These are phyloP conservation scores for Aspergillus pseudonomiae DNA, from an alignment of 2,329 filamentous ascomycete species.

Conservation along the genomic window DNA sequence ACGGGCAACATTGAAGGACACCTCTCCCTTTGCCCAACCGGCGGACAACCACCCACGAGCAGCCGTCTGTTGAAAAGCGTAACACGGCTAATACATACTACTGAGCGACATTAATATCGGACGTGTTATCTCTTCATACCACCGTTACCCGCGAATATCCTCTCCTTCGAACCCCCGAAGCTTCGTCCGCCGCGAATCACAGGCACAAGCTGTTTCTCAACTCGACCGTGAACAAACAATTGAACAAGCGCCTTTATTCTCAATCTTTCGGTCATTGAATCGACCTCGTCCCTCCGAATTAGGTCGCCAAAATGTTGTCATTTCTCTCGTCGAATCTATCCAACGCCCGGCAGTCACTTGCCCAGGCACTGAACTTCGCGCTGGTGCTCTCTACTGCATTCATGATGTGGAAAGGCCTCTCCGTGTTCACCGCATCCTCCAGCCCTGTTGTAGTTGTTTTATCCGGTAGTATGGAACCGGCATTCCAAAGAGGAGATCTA, in stretches of 20 bases:
- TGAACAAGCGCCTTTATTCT: too few relatives aligned
- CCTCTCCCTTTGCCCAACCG: conserved; percentile 8
- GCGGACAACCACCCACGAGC: neutral
- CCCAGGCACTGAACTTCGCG: conserved; percentile 86
- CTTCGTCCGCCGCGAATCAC: conserved; percentile 2
- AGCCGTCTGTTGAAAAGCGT: neutral
- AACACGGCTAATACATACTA: neutral
- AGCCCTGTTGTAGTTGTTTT: conserved; percentile 60
- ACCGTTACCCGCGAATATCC: neutral
- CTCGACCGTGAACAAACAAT: neutral
- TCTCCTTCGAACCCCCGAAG: conserved; percentile 13
- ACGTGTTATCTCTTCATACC: neutral
- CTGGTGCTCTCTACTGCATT: conserved; percentile 89
- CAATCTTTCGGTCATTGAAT: neutral
- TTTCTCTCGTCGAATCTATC: conserved; percentile 58
- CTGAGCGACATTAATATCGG: neutral
- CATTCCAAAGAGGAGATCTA: conserved; percentile 66
- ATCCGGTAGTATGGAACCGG: conserved; percentile 70
- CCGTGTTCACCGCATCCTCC: conserved; percentile 73
- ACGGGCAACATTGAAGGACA: conserved; percentile 8
- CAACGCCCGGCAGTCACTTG: conserved; percentile 78
- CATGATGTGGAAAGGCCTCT: conserved; percentile 94
- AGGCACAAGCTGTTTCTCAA: neutral
- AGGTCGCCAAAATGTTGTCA: conserved; percentile 64
- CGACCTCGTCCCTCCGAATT: neutral